Conservation (phyloP, 2,329 filamentous ascomycete genomes). For the Beauveria rudraprayagi region DNA sequence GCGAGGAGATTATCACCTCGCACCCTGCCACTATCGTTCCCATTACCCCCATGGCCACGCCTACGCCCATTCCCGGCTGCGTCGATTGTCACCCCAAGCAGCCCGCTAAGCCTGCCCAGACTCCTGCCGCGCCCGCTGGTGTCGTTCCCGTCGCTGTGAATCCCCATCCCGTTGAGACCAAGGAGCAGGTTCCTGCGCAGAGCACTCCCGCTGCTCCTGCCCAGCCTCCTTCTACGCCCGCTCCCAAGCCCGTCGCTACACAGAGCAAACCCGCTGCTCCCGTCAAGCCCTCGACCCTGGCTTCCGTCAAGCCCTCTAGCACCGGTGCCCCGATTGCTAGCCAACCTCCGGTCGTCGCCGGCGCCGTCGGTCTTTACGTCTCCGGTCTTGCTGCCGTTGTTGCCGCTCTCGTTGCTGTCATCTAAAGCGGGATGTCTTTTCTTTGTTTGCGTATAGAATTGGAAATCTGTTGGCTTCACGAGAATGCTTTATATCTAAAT, state of each 20-base stretch:
- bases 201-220: slow-evolving; percentile 5
- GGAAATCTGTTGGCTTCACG: not conserved
- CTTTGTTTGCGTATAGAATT: not conserved
- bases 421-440: slow-evolving; percentile 13
- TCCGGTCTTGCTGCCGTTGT: slow-evolving; percentile 16
- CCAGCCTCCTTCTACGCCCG: slow-evolving; percentile 4
- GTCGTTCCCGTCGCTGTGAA: slow-evolving; percentile 2
- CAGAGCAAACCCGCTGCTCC: not conserved
- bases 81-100: slow-evolving; percentile 17
- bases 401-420: slow-evolving; percentile 14
- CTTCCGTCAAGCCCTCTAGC: slow-evolving; percentile 8
- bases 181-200: not conserved
- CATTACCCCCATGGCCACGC: slow-evolving; percentile 17
- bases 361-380: slow-evolving; percentile 13
- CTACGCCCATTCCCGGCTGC: slow-evolving; percentile 22
- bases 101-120: slow-evolving; percentile 2
- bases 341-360: slow-evolving; percentile 14
- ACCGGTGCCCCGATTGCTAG: slow-evolving; percentile 10
- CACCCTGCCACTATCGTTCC: slow-evolving; percentile 20
- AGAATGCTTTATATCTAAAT: not conserved
- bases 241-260: slow-evolving; percentile 5
- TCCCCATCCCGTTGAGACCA: not conserved
- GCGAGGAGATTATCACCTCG: slow-evolving; percentile 18
- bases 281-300: slow-evolving; percentile 12
- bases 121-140: not conserved